A percentile compares a stretch with the other conserved stretches of the same genome.
Conservation (phyloP, 225 moss, liverwort and hornwort species). For the Physcomitrium patens region DNA sequence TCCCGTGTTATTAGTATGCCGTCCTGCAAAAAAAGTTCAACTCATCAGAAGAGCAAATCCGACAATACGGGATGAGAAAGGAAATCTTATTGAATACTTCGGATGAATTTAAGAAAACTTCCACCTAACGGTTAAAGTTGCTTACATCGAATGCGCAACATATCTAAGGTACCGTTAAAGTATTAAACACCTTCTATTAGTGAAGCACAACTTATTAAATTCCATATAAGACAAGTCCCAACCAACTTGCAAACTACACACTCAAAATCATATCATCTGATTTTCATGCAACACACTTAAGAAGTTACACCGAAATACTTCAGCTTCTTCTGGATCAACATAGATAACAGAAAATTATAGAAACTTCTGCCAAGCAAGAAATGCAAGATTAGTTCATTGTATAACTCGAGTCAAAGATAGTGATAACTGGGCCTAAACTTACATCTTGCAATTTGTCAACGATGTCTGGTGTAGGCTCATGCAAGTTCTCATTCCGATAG, state of each 20-base stretch:
- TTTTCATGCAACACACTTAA: background rate
- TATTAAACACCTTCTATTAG: background rate
- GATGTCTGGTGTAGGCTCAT: slow-evolving; percentile 89
- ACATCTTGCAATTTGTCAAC: slow-evolving; percentile 82
- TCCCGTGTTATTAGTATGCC: slow-evolving; percentile 73
- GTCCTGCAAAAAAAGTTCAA: slow-evolving; percentile 51
- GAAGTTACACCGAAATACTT: slow-evolving; percentile 1
- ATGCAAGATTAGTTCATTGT: background rate
- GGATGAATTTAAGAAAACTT: slow-evolving; percentile 13
- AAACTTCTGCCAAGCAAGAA: background rate
- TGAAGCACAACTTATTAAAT: background rate
- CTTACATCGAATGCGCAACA: slow-evolving; percentile 4
- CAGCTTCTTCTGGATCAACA: background rate
- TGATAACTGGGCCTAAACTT: slow-evolving; percentile 19
- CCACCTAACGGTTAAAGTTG: background rate
- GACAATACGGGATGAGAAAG: background rate
- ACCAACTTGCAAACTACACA: background rate
- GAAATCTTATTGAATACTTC: background rate
- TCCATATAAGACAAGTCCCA: background rate
- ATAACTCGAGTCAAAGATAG: background rate
- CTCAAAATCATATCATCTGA: background rate
- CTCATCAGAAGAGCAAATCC: slow-evolving; percentile 13
- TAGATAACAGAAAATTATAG: background rate
- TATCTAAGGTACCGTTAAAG: background rate
- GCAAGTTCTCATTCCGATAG: slow-evolving; percentile 88